A percentile compares a stretch with the other conserved stretches of the same genome.
Evolutionary conservation across 768 basidiomycete genomes (phyloP).

Genomic region (Leccinum sublutescens): DNA sequence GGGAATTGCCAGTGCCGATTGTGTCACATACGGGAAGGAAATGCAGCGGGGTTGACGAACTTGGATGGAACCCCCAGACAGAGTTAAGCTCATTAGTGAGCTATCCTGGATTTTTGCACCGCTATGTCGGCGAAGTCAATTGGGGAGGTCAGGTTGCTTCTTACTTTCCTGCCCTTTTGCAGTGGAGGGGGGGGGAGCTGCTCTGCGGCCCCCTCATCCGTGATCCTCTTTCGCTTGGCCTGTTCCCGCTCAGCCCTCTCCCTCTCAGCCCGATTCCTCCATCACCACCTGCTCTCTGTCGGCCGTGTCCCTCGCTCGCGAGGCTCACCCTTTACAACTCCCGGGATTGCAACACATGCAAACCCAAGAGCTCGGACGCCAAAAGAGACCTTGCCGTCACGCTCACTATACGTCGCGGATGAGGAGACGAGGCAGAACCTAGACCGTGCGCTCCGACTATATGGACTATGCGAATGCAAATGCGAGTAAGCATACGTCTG

Average conservation of each 20-base stretch:
- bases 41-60: slow-evolving; percentile 27
- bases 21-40: slow-evolving; percentile 26
- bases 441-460: slow-evolving; percentile 24
- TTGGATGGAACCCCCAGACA: slow-evolving; percentile 46
- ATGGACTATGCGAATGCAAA: slow-evolving; percentile 11
- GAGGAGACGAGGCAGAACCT: slow-evolving; percentile 28
- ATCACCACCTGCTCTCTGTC: slow-evolving; percentile 17
- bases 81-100: slow-evolving; percentile 45
- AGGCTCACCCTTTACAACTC: slow-evolving; percentile 25
- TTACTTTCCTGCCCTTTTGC: slow-evolving; percentile 15
- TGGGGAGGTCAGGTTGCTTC: slow-evolving; percentile 27
- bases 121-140: slow-evolving; percentile 37
- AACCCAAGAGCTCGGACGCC: slow-evolving; percentile 37
- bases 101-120: slow-evolving; percentile 38
- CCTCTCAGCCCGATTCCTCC: slow-evolving; percentile 17
- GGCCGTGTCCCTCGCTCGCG: slow-evolving; percentile 19
- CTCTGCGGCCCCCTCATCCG: slow-evolving; percentile 5
- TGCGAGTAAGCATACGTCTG: neutral
- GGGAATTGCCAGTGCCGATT: slow-evolving; percentile 20
- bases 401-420: slow-evolving; percentile 21
- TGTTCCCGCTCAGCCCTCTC: slow-evolving; percentile 12
- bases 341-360: slow-evolving; percentile 20
- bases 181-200: neutral
- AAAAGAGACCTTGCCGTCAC: slow-evolving; percentile 25
- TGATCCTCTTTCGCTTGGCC: slow-evolving; percentile 14